Percentiles rank a stretch among this genome's conserved stretches.
These are phyloP conservation scores for Candida orba DNA, from an alignment of 805 yeast species.

Conservation along the genomic window DNA sequence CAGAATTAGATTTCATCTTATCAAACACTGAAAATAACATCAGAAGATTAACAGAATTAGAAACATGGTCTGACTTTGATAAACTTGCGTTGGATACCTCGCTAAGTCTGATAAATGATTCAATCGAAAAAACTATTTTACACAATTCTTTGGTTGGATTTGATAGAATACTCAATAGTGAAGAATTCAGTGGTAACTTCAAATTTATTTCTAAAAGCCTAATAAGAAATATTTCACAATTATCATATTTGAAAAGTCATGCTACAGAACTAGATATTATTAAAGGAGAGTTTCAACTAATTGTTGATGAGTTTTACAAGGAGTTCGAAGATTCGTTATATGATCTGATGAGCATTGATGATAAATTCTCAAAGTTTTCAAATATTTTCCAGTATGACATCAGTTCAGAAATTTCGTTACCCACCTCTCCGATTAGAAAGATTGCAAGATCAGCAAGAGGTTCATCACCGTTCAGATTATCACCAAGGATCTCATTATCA, in stretches of 20 bases:
- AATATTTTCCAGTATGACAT: constrained; percentile 15
- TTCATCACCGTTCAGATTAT: constrained; percentile 17
- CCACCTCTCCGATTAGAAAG: constrained; percentile 22
- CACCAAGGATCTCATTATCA: constrained; percentile 19
- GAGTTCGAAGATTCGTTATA: constrained; percentile 23
- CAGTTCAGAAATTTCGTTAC: constrained; percentile 16
- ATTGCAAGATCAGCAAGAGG: constrained; percentile 20
- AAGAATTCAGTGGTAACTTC: constrained; percentile 20
- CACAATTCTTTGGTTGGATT: constrained; percentile 48
- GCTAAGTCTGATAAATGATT: constrained; percentile 37
- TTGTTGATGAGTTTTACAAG: constrained; percentile 14
- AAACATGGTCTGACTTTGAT: constrained; percentile 47
- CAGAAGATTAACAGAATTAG: constrained; percentile 43
- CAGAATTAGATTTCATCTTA: constrained; percentile 47
- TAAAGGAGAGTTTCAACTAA: constrained; percentile 14
- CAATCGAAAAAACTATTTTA: constrained; percentile 46
- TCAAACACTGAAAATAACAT: constrained; percentile 39
- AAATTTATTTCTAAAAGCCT: constrained; percentile 12
- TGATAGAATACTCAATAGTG: constrained; percentile 37
- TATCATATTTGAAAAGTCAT: constrained; percentile 9
- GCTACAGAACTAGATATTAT: constrained; percentile 8
- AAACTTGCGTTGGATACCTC: constrained; percentile 33
- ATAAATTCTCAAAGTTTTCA: constrained; percentile 30
- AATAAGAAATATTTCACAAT: constrained; percentile 11
- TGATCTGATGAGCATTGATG: constrained; percentile 27